phyloP scores from a whole-genome alignment of 768 basidiomycete species.

The Crassisporium funariophilum region DNA sequence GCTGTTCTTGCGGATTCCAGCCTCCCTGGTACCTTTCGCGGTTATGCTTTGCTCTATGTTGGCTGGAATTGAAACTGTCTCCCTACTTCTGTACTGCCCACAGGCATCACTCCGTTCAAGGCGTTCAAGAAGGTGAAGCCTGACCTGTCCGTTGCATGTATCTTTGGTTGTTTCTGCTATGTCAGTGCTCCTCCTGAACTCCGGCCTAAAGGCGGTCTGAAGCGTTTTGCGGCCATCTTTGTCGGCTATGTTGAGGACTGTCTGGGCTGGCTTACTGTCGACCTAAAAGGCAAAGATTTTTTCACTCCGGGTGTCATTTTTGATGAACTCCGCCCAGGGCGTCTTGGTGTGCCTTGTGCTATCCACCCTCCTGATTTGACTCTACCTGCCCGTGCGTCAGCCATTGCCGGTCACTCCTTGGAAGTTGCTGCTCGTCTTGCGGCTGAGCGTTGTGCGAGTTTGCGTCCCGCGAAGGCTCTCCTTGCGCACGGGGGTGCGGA shows the following conservation, averaged over 20 bases:
- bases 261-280: conserved; percentile 23
- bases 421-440: too few relatives aligned
- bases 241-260: conserved; percentile 21
- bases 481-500: too few relatives aligned
- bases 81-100: conserved; percentile 25
- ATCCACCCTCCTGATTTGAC: background rate
- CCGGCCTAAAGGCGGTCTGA: conserved; percentile 11
- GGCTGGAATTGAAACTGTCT: conserved; percentile 23
- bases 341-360: background rate
- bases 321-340: conserved; percentile 19
- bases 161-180: conserved; percentile 32
- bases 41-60: conserved; percentile 20
- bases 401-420: background rate
- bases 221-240: conserved; percentile 24
- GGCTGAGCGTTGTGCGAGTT: too few relatives aligned
- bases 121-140: conserved; percentile 22
- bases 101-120: conserved; percentile 21
- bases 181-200: conserved; percentile 21
- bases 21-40: conserved; percentile 24
- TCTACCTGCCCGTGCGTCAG: background rate
- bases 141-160: conserved; percentile 26
- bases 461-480: too few relatives aligned
- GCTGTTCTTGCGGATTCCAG: conserved; percentile 24
- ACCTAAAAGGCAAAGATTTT: conserved; percentile 14
- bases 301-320: conserved; percentile 33